Conservation (phyloP, 2,329 filamentous ascomycete genomes). For the Epichloe uncinata region DNA sequence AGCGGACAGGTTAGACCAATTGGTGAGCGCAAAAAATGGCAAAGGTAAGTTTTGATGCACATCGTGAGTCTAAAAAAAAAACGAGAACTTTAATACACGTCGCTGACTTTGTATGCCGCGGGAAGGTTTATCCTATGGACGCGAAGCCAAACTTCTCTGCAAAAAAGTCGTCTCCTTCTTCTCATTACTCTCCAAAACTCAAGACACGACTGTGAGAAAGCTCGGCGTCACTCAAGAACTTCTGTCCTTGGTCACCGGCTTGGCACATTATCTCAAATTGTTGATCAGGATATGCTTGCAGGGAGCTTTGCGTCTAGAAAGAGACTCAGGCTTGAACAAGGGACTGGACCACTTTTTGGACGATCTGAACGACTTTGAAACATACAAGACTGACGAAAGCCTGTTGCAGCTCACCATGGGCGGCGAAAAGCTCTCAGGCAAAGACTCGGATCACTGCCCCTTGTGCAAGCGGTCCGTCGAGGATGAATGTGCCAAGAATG, state of each 20-base stretch:
- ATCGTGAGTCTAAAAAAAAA: neutral
- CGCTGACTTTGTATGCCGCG: neutral
- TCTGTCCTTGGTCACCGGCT: conserved; percentile 89
- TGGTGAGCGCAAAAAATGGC: conserved; percentile 53
- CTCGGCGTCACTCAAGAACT: conserved; percentile 94
- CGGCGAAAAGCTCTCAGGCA: conserved; percentile 53
- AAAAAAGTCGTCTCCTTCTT: conserved; percentile 99
- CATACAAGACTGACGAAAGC: conserved; percentile 57
- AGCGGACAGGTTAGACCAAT: conserved; percentile 69
- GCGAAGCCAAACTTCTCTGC: conserved; percentile 97
- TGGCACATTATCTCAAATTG: conserved; percentile 95
- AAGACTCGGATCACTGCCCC: conserved; percentile 73
- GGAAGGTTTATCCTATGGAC: conserved; percentile 71
- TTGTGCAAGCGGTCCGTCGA: conserved; percentile 80
- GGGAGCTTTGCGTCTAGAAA: conserved; percentile 79
- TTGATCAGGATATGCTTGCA: conserved; percentile 95
- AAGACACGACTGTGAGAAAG: conserved; percentile 79
- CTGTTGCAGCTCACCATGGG: conserved; percentile 52
- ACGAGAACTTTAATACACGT: neutral
- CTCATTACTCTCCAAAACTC: conserved; percentile 82
- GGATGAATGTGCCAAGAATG: conserved; percentile 72
- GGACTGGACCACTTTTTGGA: conserved; percentile 74
- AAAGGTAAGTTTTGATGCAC: conserved; percentile 47
- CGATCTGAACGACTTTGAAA: conserved; percentile 72
- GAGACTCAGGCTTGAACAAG: conserved; percentile 60